Evolutionary conservation across 1,139 yeast species (phyloP), one percentile per base, ranked within the genome.

Genomic region (Lodderomyces margitis): DNA sequence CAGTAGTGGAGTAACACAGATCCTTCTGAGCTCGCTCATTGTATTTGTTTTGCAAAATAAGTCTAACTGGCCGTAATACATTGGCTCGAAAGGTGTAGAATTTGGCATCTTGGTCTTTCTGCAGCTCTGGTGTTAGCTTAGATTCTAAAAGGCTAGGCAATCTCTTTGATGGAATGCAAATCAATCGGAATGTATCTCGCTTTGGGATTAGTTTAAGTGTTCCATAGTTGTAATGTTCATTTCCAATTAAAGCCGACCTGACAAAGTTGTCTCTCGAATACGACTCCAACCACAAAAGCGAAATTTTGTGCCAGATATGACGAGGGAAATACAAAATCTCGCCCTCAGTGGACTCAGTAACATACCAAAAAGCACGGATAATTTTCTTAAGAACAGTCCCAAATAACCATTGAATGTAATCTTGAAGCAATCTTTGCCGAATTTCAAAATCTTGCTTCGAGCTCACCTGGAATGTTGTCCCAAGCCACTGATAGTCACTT

Each of bases 401-500:
- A 38, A 84, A 75, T 3, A 85, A 45, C 96, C 96, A 91, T 2
- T 46, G 39, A 1, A 86, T 24, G 42, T 85, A 76, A 4, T 57
- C 53, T 1, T 55, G 43, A 14, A 80, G 58, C n/a, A 74, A 49
- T 0, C 44, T 33, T 37, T 49, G 50, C 9, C 79, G 62, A 44
- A 56, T 55, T 1, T 47, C 38, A 21, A 58, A 58, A 43, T 75
- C 81, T 34, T 66, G 70, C 25, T 57, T 59, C 21, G 74, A 74
- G 16, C 64, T 42, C 1, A 59, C 56, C 0, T 42, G 45, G 2
- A 35, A 21, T 0, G 58, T 42, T 11, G 45, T 52, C 2, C 75
- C 75, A 1, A 79, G 45, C 88, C 88, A 82, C 0, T 33, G 14
- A 3, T 81, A 63, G 0, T 68, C 68, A 3, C 61, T 63, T 0